Evolutionary conservation across 257 asterid species (phyloP).

Genomic region (Craterostigma plantagineum): DNA sequence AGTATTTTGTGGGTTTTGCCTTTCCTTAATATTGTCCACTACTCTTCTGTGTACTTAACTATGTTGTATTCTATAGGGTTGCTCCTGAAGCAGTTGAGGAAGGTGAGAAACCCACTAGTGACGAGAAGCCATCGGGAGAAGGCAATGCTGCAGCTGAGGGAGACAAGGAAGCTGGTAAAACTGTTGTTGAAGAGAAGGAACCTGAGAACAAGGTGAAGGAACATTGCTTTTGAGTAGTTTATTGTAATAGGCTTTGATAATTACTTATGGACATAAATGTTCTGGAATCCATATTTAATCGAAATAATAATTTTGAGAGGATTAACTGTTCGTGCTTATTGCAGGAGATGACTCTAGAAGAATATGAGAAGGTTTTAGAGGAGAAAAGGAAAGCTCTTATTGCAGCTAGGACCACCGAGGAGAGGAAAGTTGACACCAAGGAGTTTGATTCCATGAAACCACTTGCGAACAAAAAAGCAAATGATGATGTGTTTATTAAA

Average conservation of each 20-base stretch:
- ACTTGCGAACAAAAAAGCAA: conserved; percentile 58
- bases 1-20: neutral
- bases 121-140: conserved; percentile 37
- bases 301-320: neutral
- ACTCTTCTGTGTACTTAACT: neutral
- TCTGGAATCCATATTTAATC: too few species aligned
- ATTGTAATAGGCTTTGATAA: too few species aligned
- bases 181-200: conserved; percentile 53
- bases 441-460: conserved; percentile 67
- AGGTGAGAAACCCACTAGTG: conserved; percentile 35
- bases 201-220: conserved; percentile 62
- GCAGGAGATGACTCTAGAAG: conserved; percentile 91
- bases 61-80: conserved; percentile 13
- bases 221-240: conserved; percentile 1
- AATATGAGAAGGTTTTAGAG: conserved; percentile 69
- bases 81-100: conserved; percentile 40
- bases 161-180: conserved; percentile 35
- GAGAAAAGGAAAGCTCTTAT: conserved; percentile 68
- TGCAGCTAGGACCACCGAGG: conserved; percentile 43
- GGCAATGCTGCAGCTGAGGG: conserved; percentile 30
- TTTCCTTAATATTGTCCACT: neutral
- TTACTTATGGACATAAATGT: too few species aligned
- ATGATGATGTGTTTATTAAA: conserved; percentile 54
- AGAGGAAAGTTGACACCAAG: conserved; percentile 64
- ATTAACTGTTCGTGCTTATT: neutral